Conservation (phyloP, 2,329 filamentous ascomycete species). For the Claviceps cyperi region DNA sequence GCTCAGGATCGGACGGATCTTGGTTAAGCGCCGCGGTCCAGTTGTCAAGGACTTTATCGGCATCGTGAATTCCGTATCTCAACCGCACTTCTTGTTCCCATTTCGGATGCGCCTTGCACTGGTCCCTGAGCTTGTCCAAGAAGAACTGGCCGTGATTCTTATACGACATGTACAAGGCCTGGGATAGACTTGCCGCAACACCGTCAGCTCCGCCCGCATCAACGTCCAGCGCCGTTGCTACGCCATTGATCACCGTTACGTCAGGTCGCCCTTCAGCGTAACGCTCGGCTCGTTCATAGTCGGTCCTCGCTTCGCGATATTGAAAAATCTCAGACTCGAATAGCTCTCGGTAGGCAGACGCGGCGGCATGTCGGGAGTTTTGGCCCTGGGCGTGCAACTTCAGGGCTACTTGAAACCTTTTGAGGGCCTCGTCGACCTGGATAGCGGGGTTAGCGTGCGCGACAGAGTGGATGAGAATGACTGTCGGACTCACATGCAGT, state of each 20-base stretch:
- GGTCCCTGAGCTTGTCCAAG: constrained; percentile 45
- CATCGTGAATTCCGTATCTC: constrained; percentile 18
- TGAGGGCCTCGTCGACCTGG: constrained; percentile 85
- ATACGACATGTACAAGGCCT: constrained; percentile 83
- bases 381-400: constrained; percentile 85
- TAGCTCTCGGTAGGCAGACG: constrained; percentile 66
- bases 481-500: constrained; percentile 45
- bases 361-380: constrained; percentile 58
- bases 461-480: background rate
- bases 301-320: constrained; percentile 74
- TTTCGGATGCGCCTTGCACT: constrained; percentile 35
- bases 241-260: constrained; percentile 27
- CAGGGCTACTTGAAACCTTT: constrained; percentile 81
- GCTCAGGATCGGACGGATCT: constrained; percentile 52
- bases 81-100: constrained; percentile 18
- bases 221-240: constrained; percentile 36
- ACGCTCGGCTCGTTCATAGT: constrained; percentile 59
- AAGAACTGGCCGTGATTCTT: constrained; percentile 92
- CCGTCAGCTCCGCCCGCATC: constrained; percentile 53
- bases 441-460: background rate
- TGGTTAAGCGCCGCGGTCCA: constrained; percentile 46
- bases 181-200: constrained; percentile 66
- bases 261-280: constrained; percentile 34
- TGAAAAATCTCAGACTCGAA: constrained; percentile 90
- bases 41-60: constrained; percentile 36